phyloP scores from a whole-genome alignment of 257 asterid species.

The Lantana camara region DNA sequence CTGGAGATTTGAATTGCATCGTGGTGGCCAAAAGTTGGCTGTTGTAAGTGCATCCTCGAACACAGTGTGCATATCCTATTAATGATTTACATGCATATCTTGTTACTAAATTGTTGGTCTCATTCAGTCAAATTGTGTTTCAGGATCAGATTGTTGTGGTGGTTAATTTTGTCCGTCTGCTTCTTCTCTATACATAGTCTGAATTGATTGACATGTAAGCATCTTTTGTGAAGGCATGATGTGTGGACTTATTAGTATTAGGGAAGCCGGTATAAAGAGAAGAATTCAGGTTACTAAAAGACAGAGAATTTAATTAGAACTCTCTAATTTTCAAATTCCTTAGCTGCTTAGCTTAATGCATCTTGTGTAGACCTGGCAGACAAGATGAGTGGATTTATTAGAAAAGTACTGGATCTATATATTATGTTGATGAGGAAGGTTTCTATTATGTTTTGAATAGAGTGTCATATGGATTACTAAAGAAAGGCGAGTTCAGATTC shows the following conservation, averaged over 20 bases:
- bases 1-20: slow-evolving; percentile 93
- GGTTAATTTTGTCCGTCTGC: too few relatives aligned
- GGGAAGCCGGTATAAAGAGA: too few relatives aligned
- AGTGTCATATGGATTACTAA: not conserved
- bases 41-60: slow-evolving; percentile 66
- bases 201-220: slow-evolving; percentile 16
- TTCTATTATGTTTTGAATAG: slow-evolving; percentile 11
- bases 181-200: too few relatives aligned
- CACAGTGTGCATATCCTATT: slow-evolving; percentile 8
- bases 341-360: not conserved
- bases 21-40: slow-evolving; percentile 86
- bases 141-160: too few relatives aligned
- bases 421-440: slow-evolving; percentile 6
- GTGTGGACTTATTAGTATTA: not conserved
- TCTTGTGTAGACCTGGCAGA: slow-evolving; percentile 15
- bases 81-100: not conserved
- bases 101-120: slow-evolving; percentile 19
- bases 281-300: not conserved
- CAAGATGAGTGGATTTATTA: not conserved
- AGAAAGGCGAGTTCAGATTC: too few relatives aligned
- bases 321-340: slow-evolving; percentile 7
- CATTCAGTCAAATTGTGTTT: not conserved
- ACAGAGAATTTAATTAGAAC: not conserved
- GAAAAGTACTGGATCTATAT: not conserved
- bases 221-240: slow-evolving; percentile 8